Evolutionary conservation across 257 asterid species (phyloP).

Genomic region (Ilex asprella): DNA sequence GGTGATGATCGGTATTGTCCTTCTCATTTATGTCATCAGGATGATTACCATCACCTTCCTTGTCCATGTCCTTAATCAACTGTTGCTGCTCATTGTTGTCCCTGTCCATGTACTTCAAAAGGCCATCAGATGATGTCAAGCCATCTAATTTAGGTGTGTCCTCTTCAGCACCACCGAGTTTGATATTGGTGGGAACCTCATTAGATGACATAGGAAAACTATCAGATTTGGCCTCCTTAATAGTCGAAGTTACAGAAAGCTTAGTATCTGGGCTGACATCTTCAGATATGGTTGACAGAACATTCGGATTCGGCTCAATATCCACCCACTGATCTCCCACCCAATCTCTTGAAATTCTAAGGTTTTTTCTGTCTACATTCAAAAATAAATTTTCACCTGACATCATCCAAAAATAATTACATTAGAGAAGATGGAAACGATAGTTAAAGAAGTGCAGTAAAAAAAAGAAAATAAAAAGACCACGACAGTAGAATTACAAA

Average conservation of each 20-base stretch:
- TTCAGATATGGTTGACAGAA: conserved; percentile 46
- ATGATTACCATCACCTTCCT: conserved; percentile 15
- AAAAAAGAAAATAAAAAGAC: not conserved
- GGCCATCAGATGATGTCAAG: conserved; percentile 36
- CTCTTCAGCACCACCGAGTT: conserved; percentile 41
- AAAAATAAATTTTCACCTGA: conserved; percentile 78
- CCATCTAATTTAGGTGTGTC: conserved; percentile 33
- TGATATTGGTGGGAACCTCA: conserved; percentile 25
- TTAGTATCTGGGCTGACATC: conserved; percentile 42
- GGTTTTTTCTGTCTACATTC: conserved; percentile 37
- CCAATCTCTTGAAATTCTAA: conserved; percentile 89
- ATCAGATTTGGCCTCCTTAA: conserved; percentile 38
- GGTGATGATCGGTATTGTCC: conserved; percentile 17
- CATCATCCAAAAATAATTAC: conserved; percentile 9
- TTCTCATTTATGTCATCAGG: conserved; percentile 21
- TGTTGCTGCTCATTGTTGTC: conserved; percentile 31
- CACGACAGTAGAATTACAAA: not conserved
- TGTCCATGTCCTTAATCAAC: conserved; percentile 25
- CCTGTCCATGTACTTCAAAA: conserved; percentile 34
- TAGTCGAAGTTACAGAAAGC: conserved; percentile 39
- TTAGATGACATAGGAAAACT: conserved; percentile 34
- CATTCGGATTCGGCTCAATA: conserved; percentile 52
- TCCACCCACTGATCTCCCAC: conserved; percentile 75
- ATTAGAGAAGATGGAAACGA: not conserved
- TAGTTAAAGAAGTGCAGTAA: not conserved